Conservation (phyloP, 2,329 filamentous ascomycete genomes). For the Monosporascus ibericus region DNA sequence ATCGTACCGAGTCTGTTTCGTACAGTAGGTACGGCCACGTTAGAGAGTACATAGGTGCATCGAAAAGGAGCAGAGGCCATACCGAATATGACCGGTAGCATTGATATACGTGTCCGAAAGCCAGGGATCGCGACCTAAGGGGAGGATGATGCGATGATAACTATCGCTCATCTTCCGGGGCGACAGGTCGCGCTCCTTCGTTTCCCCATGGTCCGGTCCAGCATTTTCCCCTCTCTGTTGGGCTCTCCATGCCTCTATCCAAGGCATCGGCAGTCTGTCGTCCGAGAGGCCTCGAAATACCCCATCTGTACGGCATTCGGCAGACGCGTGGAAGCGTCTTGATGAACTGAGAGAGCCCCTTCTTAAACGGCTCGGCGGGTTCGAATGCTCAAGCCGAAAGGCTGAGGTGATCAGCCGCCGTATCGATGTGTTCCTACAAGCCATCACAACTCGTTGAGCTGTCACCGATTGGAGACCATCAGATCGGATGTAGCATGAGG, state of each 20-base stretch:
- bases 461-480: background rate
- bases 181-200: slow-evolving; percentile 46
- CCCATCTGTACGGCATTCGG: slow-evolving; percentile 25
- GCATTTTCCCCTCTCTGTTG: slow-evolving; percentile 38
- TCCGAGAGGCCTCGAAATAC: slow-evolving; percentile 32
- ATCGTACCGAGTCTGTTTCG: slow-evolving; percentile 56
- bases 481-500: background rate
- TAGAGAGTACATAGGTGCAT: slow-evolving; percentile 33
- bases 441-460: slow-evolving; percentile 6
- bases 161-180: slow-evolving; percentile 68
- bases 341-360: background rate
- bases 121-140: slow-evolving; percentile 69
- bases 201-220: slow-evolving; percentile 14
- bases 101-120: slow-evolving; percentile 74
- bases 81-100: slow-evolving; percentile 66
- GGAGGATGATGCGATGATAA: slow-evolving; percentile 63
- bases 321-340: slow-evolving; percentile 19
- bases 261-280: slow-evolving; percentile 44
- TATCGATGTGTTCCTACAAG: slow-evolving; percentile 8
- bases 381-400: background rate
- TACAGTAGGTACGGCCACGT: background rate
- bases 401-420: slow-evolving; percentile 10
- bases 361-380: background rate
- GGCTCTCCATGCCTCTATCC: slow-evolving; percentile 60
- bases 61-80: slow-evolving; percentile 18